Conservation (phyloP, 176 grass and related monocot genomes). For the Oryza rufipogon region DNA sequence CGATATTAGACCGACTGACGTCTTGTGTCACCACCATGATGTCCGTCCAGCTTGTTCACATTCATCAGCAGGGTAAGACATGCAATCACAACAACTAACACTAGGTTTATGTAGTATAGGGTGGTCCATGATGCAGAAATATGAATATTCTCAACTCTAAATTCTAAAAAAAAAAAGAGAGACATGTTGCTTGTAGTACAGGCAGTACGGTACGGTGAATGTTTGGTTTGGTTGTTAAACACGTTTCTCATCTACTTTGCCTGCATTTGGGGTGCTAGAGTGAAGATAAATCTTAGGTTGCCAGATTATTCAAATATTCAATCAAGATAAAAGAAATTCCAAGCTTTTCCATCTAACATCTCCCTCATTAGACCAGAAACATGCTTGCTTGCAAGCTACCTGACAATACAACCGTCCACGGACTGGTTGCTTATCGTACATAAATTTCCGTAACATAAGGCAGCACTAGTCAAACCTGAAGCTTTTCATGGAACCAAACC, state of each 20-base stretch:
- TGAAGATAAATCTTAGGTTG: constrained; percentile 36
- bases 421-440: neutral
- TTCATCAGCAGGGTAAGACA: neutral
- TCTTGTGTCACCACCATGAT: neutral
- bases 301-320: constrained; percentile 38
- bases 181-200: constrained; percentile 27
- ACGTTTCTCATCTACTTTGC: constrained; percentile 48
- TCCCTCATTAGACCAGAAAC: constrained; percentile 10
- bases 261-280: neutral
- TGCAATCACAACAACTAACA: neutral
- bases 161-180: neutral
- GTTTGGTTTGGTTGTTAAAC: constrained; percentile 36
- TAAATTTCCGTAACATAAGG: neutral
- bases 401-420: constrained; percentile 7
- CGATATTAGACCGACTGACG: neutral
- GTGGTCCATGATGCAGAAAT: neutral
- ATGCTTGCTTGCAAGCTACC: constrained; percentile 49
- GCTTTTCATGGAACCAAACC: neutral
- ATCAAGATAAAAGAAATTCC: constrained; percentile 19
- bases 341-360: constrained; percentile 44
- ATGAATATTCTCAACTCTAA: neutral
- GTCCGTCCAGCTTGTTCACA: neutral
- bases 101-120: neutral
- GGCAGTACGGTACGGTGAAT: neutral
- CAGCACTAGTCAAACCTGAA: constrained; percentile 33